Conservation (phyloP, 176 grass and related monocot genomes). For the Triticum dicoccoides region DNA sequence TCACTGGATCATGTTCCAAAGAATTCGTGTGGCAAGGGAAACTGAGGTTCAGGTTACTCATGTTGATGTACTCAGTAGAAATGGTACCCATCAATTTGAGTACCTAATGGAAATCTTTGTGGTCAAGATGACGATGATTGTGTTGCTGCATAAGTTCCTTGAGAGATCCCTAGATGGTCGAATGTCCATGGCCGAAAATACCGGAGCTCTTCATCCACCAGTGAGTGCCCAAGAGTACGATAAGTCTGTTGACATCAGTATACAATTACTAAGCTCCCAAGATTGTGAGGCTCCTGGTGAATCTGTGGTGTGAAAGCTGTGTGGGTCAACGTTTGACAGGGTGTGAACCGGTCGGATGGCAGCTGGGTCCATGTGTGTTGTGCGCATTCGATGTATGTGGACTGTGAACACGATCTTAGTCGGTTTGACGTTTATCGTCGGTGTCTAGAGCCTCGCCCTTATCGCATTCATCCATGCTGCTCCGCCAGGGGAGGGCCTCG, state of each 20-base stretch:
- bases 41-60: not conserved
- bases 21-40: not conserved
- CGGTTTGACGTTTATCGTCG: too few species aligned
- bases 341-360: too few species aligned
- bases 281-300: too few species aligned
- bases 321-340: too few species aligned
- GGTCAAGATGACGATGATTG: not conserved
- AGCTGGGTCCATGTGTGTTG: too few species aligned
- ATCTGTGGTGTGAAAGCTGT: too few species aligned
- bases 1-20: slow-evolving; percentile 13
- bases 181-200: slow-evolving; percentile 43
- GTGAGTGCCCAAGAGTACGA: slow-evolving; percentile 44
- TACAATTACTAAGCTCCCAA: too few species aligned
- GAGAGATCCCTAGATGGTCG: slow-evolving; percentile 31
- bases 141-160: not conserved
- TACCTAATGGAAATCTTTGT: slow-evolving; percentile 32
- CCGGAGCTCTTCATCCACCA: slow-evolving; percentile 57
- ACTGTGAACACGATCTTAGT: too few species aligned
- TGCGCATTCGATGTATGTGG: too few species aligned
- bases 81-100: not conserved
- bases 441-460: too few species aligned
- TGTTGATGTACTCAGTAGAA: not conserved
- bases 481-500: too few species aligned
- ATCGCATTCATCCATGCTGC: too few species aligned
- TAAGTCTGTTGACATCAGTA: slow-evolving; percentile 27